Percentiles rank a stretch among this genome's conserved stretches.
Conservation (phyloP, 176 grass and related monocot genomes). For the Triticum timopheevii region DNA sequence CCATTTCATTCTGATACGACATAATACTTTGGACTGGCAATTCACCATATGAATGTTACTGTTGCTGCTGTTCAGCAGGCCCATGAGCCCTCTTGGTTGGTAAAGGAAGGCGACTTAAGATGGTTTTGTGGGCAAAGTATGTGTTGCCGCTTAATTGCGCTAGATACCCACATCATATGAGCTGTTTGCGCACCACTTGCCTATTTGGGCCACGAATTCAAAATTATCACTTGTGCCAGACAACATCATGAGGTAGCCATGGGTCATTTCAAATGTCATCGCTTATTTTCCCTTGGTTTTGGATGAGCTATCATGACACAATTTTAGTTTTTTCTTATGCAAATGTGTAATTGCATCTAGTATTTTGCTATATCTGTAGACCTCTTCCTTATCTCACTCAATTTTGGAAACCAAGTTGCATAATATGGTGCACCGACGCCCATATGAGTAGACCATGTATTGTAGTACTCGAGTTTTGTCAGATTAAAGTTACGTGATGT, state of each 20-base stretch:
- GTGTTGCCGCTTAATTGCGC: background rate
- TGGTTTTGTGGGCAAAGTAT: background rate
- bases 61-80: background rate
- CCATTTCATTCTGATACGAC: background rate
- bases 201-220: background rate
- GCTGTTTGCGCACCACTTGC: background rate
- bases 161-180: background rate
- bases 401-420: conserved; percentile 2
- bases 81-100: background rate
- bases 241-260: background rate
- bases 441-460: background rate
- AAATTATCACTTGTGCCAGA: background rate
- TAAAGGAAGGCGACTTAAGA: background rate
- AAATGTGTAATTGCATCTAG: background rate
- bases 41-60: background rate
- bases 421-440: background rate
- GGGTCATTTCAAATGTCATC: background rate
- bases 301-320: background rate
- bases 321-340: conserved; percentile 10
- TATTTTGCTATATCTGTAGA: background rate
- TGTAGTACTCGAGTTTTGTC: background rate
- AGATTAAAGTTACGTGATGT: background rate
- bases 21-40: background rate
- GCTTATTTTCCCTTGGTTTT: background rate
- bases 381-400: background rate